Evolutionary conservation across 23 red algal species (phyloP).

Genomic region (Gracilariopsis chorda): DNA sequence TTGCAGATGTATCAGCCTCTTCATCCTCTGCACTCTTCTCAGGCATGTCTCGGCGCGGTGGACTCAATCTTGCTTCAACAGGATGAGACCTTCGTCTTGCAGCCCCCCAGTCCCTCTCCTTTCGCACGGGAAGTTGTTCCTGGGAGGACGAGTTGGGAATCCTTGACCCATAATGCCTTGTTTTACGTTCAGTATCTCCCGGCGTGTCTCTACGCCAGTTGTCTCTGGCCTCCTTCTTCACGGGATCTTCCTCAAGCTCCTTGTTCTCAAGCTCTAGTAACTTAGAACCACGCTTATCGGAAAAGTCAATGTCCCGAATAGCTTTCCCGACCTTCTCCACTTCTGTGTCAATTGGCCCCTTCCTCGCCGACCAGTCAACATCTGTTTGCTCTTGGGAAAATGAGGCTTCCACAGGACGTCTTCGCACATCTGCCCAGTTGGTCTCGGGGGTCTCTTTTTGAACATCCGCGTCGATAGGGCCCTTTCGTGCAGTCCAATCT

Average conservation of each 20-base stretch:
- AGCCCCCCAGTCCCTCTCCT: conserved; percentile 51
- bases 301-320: conserved; percentile 27
- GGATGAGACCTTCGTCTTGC: conserved; percentile 30
- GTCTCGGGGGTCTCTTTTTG: not conserved
- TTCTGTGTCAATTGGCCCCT: conserved; percentile 38
- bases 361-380: conserved; percentile 17
- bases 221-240: conserved; percentile 5
- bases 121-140: not conserved
- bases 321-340: conserved; percentile 7
- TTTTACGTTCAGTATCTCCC: not conserved
- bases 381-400: not conserved
- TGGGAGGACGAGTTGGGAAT: not conserved
- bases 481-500: conserved; percentile 51
- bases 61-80: not conserved
- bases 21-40: not conserved
- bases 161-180: not conserved
- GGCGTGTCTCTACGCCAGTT: conserved; percentile 30
- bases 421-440: conserved; percentile 23
- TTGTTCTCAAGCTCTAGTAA: not conserved
- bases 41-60: not conserved
- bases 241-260: not conserved
- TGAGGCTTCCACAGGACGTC: conserved; percentile 2
- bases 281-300: not conserved
- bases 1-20: not conserved
- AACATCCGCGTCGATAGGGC: conserved; percentile 6